Evolutionary conservation across 176 grass and related monocot species (phyloP).

Genomic region (Musa beccarii): DNA sequence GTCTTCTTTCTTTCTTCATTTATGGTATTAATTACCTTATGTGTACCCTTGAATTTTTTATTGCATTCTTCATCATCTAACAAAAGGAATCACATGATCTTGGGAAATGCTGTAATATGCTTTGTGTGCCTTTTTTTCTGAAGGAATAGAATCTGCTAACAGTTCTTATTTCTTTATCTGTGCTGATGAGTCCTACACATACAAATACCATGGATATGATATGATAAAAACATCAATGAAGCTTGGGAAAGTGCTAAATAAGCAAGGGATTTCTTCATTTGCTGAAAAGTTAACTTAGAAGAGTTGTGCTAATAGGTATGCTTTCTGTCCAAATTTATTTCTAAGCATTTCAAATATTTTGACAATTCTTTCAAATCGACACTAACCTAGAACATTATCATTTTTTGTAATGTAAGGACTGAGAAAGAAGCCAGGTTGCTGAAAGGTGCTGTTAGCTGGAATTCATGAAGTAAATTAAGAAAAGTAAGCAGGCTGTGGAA

Average conservation of each 20-base stretch:
- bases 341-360: background rate
- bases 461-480: background rate
- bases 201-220: conserved; percentile 37
- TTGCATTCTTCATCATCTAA: no score
- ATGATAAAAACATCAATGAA: conserved; percentile 23
- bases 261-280: conserved; percentile 54
- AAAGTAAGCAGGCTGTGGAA: background rate
- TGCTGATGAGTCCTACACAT: conserved; percentile 28
- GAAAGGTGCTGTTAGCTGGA: no score
- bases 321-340: background rate
- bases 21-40: no score
- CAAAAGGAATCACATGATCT: no score
- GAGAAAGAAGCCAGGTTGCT: background rate
- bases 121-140: no score
- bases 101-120: no score
- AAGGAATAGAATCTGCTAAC: no score
- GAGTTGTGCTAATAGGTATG: conserved; percentile 45
- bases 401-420: background rate
- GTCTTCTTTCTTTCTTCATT: no score
- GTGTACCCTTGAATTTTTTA: no score
- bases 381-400: conserved; percentile 4
- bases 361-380: conserved; percentile 4
- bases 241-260: conserved; percentile 52
- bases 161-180: conserved; percentile 16
- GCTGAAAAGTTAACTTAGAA: conserved; percentile 46